Evolutionary conservation across 2,329 filamentous ascomycete genomes (phyloP).

Genomic region (Gyromitra esculenta): DNA sequence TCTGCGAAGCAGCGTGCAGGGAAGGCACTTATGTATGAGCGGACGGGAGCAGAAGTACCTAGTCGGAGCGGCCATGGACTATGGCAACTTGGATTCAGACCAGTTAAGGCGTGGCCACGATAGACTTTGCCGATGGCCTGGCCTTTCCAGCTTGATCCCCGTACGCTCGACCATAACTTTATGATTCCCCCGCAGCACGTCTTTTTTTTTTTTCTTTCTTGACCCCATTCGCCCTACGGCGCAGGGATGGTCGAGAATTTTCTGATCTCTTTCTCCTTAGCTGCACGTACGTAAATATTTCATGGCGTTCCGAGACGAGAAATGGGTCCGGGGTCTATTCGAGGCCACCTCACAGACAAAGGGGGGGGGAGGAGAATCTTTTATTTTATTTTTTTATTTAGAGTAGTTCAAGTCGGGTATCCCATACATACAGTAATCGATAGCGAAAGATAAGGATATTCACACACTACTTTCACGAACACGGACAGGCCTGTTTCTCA

Average conservation of each 20-base stretch:
- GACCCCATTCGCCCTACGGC: constrained; percentile 25
- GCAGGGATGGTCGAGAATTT: constrained; percentile 26
- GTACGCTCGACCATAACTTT: constrained; percentile 31
- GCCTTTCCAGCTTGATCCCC: constrained; percentile 35
- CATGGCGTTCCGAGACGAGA: constrained; percentile 30
- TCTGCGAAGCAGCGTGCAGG: constrained; percentile 28
- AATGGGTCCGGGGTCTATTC: constrained; percentile 43
- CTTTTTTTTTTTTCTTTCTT: constrained; percentile 39
- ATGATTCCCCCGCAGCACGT: constrained; percentile 48
- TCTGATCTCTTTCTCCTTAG: constrained; percentile 33
- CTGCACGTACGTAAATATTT: constrained; percentile 50
- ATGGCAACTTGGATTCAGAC: background rate
- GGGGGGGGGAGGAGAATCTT: background rate
- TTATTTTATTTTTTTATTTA: background rate
- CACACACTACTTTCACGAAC: constrained; percentile 17
- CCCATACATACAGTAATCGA: constrained; percentile 31
- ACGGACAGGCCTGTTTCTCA: constrained; percentile 28
- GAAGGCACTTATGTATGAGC: constrained; percentile 30
- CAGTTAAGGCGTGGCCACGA: constrained; percentile 44
- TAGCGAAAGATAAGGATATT: constrained; percentile 46
- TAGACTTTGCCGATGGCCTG: constrained; percentile 45
- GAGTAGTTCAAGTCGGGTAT: constrained; percentile 33
- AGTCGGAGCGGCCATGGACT: constrained; percentile 19
- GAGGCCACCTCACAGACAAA: constrained; percentile 43
- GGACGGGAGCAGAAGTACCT: constrained; percentile 25